A percentile compares a stretch with the other conserved stretches of the same genome.
These are phyloP conservation scores for Helotiales sp. DNA, from an alignment of 2,329 filamentous ascomycete species.

Conservation along the genomic window DNA sequence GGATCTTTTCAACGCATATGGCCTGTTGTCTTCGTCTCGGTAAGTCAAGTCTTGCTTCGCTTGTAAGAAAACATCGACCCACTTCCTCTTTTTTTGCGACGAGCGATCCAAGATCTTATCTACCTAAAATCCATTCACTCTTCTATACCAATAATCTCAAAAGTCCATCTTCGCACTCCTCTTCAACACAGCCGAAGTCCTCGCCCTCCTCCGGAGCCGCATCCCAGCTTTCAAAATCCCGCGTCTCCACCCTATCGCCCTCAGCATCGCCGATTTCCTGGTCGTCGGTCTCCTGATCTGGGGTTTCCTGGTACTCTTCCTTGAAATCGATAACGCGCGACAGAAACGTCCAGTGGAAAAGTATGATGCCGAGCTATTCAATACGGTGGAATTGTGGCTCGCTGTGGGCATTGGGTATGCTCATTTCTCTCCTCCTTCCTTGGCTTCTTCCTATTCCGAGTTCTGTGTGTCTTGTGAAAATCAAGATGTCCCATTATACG, in stretches of 20 bases:
- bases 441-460: too few species aligned
- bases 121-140: not conserved
- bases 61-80: not conserved
- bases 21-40: slow-evolving; percentile 2
- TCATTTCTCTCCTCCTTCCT: not conserved
- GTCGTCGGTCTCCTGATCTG: slow-evolving; percentile 15
- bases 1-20: not conserved
- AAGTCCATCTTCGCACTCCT: not conserved
- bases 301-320: slow-evolving; percentile 19
- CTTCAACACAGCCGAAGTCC: not conserved
- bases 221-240: not conserved
- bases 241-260: slow-evolving; percentile 16
- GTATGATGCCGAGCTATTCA: not conserved
- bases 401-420: slow-evolving; percentile 15
- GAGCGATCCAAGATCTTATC: not conserved
- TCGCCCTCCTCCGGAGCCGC: not conserved
- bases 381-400: slow-evolving; percentile 16
- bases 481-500: too few species aligned
- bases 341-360: not conserved
- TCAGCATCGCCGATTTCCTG: slow-evolving; percentile 14
- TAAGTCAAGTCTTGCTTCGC: not conserved
- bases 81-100: slow-evolving; percentile 5
- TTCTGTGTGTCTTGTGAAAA: not conserved
- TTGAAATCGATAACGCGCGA: not conserved
- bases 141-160: not conserved